phyloP scores from a whole-genome alignment of 2,329 filamentous ascomycete genomes.

The Coniosporium tulheliwenetii region DNA sequence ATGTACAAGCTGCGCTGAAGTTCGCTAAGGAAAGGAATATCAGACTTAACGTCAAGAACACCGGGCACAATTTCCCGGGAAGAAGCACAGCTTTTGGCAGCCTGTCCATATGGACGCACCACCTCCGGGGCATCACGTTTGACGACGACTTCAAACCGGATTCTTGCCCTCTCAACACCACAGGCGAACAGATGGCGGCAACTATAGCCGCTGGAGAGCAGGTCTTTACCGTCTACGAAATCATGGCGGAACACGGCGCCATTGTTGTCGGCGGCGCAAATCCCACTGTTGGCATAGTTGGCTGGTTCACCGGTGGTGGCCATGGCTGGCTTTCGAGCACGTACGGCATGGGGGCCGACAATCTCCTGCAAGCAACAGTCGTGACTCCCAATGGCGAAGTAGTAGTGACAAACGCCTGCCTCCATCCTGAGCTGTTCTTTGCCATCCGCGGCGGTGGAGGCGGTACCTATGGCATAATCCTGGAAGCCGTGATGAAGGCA shows the following conservation, averaged over 20 bases:
- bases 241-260: conserved; percentile 6
- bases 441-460: conserved; percentile 7
- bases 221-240: conserved; percentile 6
- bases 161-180: conserved; percentile 4
- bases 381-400: conserved; percentile 10
- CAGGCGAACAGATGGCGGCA: conserved; percentile 5
- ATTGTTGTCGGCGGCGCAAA: conserved; percentile 9
- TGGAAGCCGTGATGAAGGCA: conserved; percentile 7
- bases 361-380: conserved; percentile 9
- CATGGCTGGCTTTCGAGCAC: conserved; percentile 9
- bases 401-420: conserved; percentile 8
- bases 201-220: conserved; percentile 9
- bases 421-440: conserved; percentile 7
- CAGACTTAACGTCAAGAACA: conserved; percentile 8
- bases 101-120: conserved; percentile 10
- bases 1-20: conserved; percentile 7
- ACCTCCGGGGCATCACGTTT: conserved; percentile 5
- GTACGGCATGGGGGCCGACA: conserved; percentile 12
- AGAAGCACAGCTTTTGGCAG: conserved; percentile 6
- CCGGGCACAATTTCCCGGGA: conserved; percentile 12
- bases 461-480: conserved; percentile 7
- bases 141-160: conserved; percentile 6
- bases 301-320: conserved; percentile 10
- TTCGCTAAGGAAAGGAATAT: conserved; percentile 8
- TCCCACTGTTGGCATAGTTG: conserved; percentile 9